These are phyloP conservation scores for Paecilomyces dactylethromorphus DNA, from an alignment of 2,329 filamentous ascomycete species.

Conservation along the genomic window DNA sequence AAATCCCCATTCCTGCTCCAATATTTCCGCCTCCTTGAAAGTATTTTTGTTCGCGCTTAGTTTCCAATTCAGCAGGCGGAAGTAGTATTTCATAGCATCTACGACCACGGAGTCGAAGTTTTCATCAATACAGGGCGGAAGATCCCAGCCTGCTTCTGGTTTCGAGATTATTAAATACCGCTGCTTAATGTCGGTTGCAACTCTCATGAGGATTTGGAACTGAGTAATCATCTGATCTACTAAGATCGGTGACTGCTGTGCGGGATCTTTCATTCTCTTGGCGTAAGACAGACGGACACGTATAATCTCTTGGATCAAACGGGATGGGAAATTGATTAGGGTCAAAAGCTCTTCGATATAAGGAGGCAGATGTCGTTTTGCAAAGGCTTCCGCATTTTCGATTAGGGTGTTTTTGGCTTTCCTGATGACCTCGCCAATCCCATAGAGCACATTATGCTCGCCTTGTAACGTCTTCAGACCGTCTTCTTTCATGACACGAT, in stretches of 20 bases:
- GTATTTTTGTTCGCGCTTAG: conserved; percentile 96
- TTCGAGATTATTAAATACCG: conserved; percentile 79
- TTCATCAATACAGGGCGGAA: conserved; percentile 94
- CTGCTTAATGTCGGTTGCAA: conserved; percentile 87
- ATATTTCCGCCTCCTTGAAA: conserved; percentile 95
- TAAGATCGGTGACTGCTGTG: conserved; percentile 86
- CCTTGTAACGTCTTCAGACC: conserved; percentile 87
- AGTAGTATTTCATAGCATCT: conserved; percentile 94
- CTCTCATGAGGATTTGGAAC: conserved; percentile 85
- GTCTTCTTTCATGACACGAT: conserved; percentile 91
- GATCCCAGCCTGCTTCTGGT: conserved; percentile 86
- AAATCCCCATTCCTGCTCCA: conserved; percentile 98
- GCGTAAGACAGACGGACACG: conserved; percentile 85
- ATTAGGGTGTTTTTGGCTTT: conserved; percentile 93
- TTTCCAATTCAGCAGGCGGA: conserved; percentile 98
- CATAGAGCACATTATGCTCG: conserved; percentile 71
- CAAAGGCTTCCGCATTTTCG: conserved; percentile 74
- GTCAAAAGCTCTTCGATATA: conserved; percentile 96
- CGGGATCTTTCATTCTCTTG: conserved; percentile 89
- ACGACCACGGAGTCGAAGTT: conserved; percentile 88
- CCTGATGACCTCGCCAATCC: conserved; percentile 77
- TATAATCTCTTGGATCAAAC: conserved; percentile 94
- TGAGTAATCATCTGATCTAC: conserved; percentile 97
- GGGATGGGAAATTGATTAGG: conserved; percentile 93
- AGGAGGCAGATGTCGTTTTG: conserved; percentile 81